Evolutionary conservation across 2,329 filamentous ascomycete genomes (phyloP).

Genomic region (Paraphoma sp.): DNA sequence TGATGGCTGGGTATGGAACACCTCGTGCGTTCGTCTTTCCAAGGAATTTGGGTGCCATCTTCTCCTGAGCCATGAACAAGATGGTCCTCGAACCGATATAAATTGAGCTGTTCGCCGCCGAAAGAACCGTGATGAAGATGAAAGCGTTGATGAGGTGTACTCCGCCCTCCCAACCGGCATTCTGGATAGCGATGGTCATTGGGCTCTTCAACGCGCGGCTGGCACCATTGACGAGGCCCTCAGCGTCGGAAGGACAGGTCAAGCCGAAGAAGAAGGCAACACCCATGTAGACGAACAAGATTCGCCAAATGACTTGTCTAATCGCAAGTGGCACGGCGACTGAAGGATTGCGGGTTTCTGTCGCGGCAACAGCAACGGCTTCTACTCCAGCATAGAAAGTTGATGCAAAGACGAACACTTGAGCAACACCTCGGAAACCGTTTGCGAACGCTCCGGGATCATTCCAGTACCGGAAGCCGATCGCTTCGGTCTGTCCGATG

Average conservation of each 20-base stretch:
- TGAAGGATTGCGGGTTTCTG: conserved; percentile 51
- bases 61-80: conserved; percentile 75
- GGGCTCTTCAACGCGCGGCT: conserved; percentile 70
- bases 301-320: conserved; percentile 52
- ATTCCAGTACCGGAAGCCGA: conserved; percentile 48
- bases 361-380: conserved; percentile 45
- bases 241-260: conserved; percentile 72
- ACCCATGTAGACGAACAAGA: conserved; percentile 53
- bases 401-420: conserved; percentile 52
- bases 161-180: conserved; percentile 74
- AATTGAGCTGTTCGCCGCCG: conserved; percentile 69
- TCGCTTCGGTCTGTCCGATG: conserved; percentile 37
- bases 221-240: conserved; percentile 65
- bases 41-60: conserved; percentile 73
- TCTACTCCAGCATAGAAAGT: conserved; percentile 51
- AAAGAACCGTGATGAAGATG: conserved; percentile 69
- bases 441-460: conserved; percentile 50
- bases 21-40: conserved; percentile 72
- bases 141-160: conserved; percentile 77
- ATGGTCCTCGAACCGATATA: conserved; percentile 79
- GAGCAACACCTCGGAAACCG: conserved; percentile 51
- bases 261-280: conserved; percentile 61
- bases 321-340: conserved; percentile 57
- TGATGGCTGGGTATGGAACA: conserved; percentile 64
- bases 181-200: conserved; percentile 61